A percentile compares a stretch with the other conserved stretches of the same genome.
phyloP scores from a whole-genome alignment of 164 flowering plant genomes.

The Annona squamosa region DNA sequence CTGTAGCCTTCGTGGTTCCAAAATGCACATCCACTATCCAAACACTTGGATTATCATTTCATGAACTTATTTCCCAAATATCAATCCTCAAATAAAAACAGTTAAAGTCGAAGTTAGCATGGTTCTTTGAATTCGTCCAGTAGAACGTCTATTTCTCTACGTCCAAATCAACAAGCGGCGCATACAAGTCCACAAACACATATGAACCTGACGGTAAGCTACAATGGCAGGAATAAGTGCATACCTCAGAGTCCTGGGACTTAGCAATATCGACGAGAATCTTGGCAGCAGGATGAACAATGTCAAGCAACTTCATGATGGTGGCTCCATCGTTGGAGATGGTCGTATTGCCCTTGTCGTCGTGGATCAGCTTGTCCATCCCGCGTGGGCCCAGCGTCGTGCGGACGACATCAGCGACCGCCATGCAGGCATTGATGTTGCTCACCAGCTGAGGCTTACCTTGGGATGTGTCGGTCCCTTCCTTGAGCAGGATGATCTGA shows the following conservation, averaged over 20 bases:
- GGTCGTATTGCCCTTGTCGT: slow-evolving; percentile 87
- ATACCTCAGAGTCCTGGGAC: slow-evolving; percentile 97
- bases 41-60: no score
- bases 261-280: slow-evolving; percentile 96
- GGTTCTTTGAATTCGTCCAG: no score
- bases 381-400: slow-evolving; percentile 97
- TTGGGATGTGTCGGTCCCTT: slow-evolving; percentile 98
- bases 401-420: slow-evolving; percentile 73
- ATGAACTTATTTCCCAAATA: no score
- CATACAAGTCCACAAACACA: no score
- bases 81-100: no score
- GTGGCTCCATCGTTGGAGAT: slow-evolving; percentile 99
- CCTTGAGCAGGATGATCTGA: slow-evolving; percentile 86
- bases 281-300: slow-evolving; percentile 95
- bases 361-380: slow-evolving; percentile 98
- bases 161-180: no score
- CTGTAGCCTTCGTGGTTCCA: no score
- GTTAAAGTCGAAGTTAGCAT: no score
- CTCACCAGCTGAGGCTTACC: slow-evolving; percentile 91
- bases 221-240: not conserved
- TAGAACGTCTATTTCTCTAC: no score
- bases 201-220: no score
- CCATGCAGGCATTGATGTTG: slow-evolving; percentile 91
- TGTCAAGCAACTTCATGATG: slow-evolving; percentile 98
- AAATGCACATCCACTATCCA: no score